These are phyloP conservation scores for Albophoma yamanashiensis DNA, from an alignment of 2,329 filamentous ascomycete species.

Conservation along the genomic window DNA sequence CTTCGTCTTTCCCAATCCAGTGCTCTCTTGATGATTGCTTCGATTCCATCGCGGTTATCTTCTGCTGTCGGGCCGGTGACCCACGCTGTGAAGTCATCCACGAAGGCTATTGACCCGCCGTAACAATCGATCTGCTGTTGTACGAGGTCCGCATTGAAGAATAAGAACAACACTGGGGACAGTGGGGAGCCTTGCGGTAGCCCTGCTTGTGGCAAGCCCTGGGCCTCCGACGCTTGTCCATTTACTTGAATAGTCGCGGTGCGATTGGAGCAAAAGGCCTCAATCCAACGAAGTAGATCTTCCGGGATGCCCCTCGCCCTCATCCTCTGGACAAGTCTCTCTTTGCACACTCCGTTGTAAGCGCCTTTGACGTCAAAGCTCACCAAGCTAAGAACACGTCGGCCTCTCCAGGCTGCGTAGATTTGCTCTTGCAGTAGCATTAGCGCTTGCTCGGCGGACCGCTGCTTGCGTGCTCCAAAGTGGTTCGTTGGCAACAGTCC, in stretches of 20 bases:
- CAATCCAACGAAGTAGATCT: too few species aligned
- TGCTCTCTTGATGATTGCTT: constrained; percentile 11
- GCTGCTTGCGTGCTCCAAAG: too few species aligned
- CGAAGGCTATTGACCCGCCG: constrained; percentile 3
- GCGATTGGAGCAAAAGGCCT: too few species aligned
- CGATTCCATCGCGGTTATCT: constrained; percentile 9
- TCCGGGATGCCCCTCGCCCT: constrained; percentile 6
- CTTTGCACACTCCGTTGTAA: constrained; percentile 7
- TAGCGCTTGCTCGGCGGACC: too few species aligned
- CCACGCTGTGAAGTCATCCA: constrained; percentile 7
- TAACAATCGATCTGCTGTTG: not conserved
- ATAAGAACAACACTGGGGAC: constrained; percentile 23
- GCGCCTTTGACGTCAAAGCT: constrained; percentile 8
- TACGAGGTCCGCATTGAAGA: constrained; percentile 10
- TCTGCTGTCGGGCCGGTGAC: constrained; percentile 4
- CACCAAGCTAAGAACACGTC: constrained; percentile 4
- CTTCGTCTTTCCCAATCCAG: constrained; percentile 13
- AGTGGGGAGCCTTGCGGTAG: constrained; percentile 21
- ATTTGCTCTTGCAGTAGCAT: too few species aligned
- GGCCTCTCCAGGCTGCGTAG: not conserved
- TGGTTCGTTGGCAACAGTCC: too few species aligned
- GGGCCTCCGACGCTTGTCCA: not conserved
- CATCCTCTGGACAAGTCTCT: constrained; percentile 5
- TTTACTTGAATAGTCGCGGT: not conserved
- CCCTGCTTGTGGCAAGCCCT: constrained; percentile 9